Evolutionary conservation across 768 basidiomycete genomes (phyloP).

Genomic region (Hortiboletus campestris): DNA sequence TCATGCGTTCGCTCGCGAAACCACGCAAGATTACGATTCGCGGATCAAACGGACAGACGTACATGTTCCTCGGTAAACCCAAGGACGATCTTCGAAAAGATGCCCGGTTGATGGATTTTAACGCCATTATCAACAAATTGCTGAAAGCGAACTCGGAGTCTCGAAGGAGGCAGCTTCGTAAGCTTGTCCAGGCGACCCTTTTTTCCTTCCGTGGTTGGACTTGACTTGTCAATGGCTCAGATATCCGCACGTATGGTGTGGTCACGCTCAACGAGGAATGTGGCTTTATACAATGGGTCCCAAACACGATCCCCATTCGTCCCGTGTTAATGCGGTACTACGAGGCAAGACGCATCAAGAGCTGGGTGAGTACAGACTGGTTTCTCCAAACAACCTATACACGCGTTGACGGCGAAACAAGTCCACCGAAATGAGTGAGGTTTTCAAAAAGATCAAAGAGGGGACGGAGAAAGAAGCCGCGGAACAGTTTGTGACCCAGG

Average conservation of each 20-base stretch:
- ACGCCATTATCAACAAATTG: slow-evolving; percentile 94
- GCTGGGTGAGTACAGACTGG: slow-evolving; percentile 43
- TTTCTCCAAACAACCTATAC: neutral
- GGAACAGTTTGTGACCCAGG: slow-evolving; percentile 47
- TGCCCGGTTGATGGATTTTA: slow-evolving; percentile 96
- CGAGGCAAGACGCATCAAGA: slow-evolving; percentile 43
- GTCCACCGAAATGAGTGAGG: slow-evolving; percentile 44
- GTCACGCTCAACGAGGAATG: slow-evolving; percentile 96
- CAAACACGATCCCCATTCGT: slow-evolving; percentile 83
- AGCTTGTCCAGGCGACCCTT: slow-evolving; percentile 27
- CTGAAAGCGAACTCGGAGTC: slow-evolving; percentile 93
- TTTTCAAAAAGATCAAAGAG: slow-evolving; percentile 53
- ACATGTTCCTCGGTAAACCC: slow-evolving; percentile 94
- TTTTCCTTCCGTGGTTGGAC: too few relatives aligned
- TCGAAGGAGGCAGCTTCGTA: slow-evolving; percentile 84
- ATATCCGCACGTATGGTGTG: slow-evolving; percentile 98
- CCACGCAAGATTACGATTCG: slow-evolving; percentile 87
- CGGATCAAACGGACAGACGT: slow-evolving; percentile 79
- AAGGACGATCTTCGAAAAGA: slow-evolving; percentile 98
- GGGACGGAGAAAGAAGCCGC: slow-evolving; percentile 48
- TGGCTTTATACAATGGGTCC: slow-evolving; percentile 98
- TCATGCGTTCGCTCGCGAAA: slow-evolving; percentile 90
- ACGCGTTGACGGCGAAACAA: slow-evolving; percentile 22
- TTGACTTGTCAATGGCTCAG: slow-evolving; percentile 28
- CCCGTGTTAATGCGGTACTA: slow-evolving; percentile 72